Evolutionary conservation across 495 filamentous ascomycete species (phyloP).

Genomic region (Cercophora newfieldiana): DNA sequence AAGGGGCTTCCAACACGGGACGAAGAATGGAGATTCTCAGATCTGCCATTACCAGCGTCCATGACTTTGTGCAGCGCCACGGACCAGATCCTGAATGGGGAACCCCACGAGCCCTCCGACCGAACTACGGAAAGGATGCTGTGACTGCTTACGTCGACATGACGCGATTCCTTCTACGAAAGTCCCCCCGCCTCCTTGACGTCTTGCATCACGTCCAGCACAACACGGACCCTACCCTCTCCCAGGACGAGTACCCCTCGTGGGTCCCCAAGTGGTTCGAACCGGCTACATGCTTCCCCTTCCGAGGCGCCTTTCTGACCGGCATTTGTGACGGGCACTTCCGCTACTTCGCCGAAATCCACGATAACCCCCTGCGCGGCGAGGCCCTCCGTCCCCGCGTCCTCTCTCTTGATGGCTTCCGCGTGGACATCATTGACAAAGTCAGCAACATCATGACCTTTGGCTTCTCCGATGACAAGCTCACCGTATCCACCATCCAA

Average conservation of each 20-base stretch:
- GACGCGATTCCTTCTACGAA: constrained; percentile 1
- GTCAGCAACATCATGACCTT: neutral
- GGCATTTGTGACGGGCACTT: constrained; percentile 8
- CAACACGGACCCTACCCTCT: constrained; percentile 6
- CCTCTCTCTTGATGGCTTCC: constrained; percentile 3
- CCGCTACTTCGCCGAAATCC: constrained; percentile 4
- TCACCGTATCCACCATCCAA: neutral
- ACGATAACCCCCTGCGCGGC: neutral
- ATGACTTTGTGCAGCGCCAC: constrained; percentile 9
- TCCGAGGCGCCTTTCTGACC: neutral
- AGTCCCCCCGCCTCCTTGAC: constrained; percentile 1
- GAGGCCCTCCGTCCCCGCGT: neutral
- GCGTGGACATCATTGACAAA: neutral
- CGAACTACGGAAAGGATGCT: constrained; percentile 1
- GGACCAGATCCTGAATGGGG: neutral
- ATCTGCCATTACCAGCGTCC: neutral
- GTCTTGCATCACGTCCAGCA: constrained; percentile 11
- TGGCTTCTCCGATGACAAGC: constrained; percentile 1
- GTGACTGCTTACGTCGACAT: constrained; percentile 1
- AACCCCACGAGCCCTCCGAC: neutral
- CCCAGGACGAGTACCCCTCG: neutral
- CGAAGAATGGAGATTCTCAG: neutral
- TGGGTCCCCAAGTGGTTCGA: constrained; percentile 11
- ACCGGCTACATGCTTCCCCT: neutral
- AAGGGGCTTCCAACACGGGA: neutral